Conservation (phyloP, 306 rosid species). For the Macrotyloma uniflorum region DNA sequence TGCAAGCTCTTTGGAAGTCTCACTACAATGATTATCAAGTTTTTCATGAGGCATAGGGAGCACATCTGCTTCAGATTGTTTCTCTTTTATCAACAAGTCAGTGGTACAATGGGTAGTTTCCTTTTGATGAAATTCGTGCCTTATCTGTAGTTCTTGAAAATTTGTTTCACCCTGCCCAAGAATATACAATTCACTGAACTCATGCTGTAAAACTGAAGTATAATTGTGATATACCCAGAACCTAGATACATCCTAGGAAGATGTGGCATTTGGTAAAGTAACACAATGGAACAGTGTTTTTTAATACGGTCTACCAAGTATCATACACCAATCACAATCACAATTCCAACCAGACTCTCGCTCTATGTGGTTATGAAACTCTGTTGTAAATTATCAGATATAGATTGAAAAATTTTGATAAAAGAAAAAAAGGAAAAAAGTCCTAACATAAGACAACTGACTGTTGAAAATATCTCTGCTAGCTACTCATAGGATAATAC, state of each 20-base stretch:
- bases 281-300: background rate
- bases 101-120: slow-evolving; percentile 28
- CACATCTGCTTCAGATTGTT: slow-evolving; percentile 45
- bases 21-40: slow-evolving; percentile 34
- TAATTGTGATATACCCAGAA: slow-evolving; percentile 20
- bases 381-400: too few relatives aligned
- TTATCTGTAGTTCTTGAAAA: slow-evolving; percentile 42
- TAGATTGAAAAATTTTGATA: background rate
- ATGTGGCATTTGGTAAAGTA: background rate
- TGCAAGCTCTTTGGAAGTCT: slow-evolving; percentile 51
- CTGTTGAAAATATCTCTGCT: background rate
- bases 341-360: background rate
- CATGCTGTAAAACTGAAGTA: background rate
- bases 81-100: slow-evolving; percentile 37
- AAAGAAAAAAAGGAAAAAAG: background rate
- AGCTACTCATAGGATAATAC: background rate
- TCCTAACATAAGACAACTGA: background rate
- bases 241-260: background rate
- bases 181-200: slow-evolving; percentile 34
- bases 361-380: too few relatives aligned
- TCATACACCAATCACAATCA: background rate
- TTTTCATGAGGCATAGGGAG: slow-evolving; percentile 52
- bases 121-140: slow-evolving; percentile 47
- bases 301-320: background rate
- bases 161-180: slow-evolving; percentile 63